Conservation (phyloP, 108 stramenopile genomes). For the Stephanodiscus minutulus region DNA sequence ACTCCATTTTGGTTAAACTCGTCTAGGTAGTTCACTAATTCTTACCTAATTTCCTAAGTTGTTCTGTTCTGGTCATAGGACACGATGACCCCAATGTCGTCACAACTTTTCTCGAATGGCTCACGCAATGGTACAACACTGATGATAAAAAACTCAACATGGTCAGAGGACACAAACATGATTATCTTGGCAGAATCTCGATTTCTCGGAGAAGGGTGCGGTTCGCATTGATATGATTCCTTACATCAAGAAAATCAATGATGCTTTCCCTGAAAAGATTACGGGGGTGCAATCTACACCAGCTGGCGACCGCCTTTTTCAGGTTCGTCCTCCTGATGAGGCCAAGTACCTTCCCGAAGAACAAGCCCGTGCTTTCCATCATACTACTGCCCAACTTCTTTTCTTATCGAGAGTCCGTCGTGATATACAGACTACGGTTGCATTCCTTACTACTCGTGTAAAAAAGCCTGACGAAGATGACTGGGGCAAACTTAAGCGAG, state of each 20-base stretch:
- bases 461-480: too few relatives aligned
- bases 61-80: too few relatives aligned
- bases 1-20: too few relatives aligned
- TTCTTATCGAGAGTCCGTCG: neutral
- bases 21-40: too few relatives aligned
- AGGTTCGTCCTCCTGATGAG: too few relatives aligned
- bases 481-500: too few relatives aligned
- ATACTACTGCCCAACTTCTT: too few relatives aligned
- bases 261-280: neutral
- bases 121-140: neutral
- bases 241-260: neutral
- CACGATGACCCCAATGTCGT: neutral
- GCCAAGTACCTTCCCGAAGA: neutral
- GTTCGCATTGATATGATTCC: too few relatives aligned
- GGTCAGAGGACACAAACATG: neutral
- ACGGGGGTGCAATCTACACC: neutral
- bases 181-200: too few relatives aligned
- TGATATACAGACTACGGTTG: neutral
- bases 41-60: too few relatives aligned
- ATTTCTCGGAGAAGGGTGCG: too few relatives aligned
- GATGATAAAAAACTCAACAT: neutral
- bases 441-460: neutral
- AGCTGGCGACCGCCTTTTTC: too few relatives aligned
- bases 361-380: neutral
- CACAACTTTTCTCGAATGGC: neutral